Conservation (phyloP, 1,284 basidiomycete species). For the Apiotrichum porosum region DNA sequence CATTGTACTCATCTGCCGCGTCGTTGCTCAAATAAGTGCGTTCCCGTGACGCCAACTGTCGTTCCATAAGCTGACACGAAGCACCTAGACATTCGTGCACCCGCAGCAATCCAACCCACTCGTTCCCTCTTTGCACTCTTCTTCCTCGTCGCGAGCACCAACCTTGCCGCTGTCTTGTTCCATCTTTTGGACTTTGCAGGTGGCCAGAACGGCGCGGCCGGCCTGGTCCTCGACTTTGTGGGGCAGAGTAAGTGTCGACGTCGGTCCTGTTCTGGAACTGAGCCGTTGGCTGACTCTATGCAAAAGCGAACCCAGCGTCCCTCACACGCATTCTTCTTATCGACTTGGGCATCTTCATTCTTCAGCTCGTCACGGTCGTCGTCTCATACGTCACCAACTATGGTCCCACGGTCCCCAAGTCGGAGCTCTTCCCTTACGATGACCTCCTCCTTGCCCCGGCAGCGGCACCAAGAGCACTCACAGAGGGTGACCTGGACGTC, state of each 20-base stretch:
- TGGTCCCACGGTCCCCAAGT: constrained; percentile 15
- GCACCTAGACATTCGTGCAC: constrained; percentile 31
- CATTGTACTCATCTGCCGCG: constrained; percentile 34
- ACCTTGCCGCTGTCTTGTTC: constrained; percentile 28
- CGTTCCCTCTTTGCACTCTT: constrained; percentile 31
- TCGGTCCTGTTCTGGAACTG: too few species aligned
- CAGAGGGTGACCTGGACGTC: constrained; percentile 12
- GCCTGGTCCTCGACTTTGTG: constrained; percentile 43
- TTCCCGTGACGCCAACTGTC: not conserved
- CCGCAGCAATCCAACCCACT: constrained; percentile 34
- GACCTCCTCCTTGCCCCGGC: constrained; percentile 37
- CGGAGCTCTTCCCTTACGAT: constrained; percentile 31
- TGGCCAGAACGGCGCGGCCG: constrained; percentile 30
- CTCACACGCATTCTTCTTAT: constrained; percentile 35
- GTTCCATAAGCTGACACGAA: too few species aligned
- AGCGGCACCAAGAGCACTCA: not conserved
- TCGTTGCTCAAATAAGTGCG: constrained; percentile 33
- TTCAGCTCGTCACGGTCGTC: constrained; percentile 34
- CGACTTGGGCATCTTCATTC: constrained; percentile 34
- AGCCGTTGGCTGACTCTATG: too few species aligned
- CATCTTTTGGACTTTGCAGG: constrained; percentile 36
- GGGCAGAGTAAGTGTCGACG: constrained; percentile 34
- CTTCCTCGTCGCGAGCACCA: constrained; percentile 27
- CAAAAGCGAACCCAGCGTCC: constrained; percentile 34
- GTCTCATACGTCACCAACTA: constrained; percentile 36